Percentiles rank a stretch among this genome's conserved stretches.
Evolutionary conservation across 441 rosid species (phyloP).

Genomic region (Macaranga tanarius): DNA sequence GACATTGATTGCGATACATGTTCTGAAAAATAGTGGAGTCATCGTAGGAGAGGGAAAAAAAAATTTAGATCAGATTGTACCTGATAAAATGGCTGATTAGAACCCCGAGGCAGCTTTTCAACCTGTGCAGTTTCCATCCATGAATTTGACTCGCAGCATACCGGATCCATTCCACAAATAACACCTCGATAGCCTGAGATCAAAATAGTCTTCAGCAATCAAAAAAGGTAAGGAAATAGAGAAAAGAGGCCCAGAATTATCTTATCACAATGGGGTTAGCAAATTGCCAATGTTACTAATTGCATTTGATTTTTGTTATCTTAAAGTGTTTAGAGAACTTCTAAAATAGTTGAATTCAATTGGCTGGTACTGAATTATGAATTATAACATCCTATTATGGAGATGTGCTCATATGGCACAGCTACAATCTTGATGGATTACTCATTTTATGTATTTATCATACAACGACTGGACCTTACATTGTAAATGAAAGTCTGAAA

Average conservation of each 20-base stretch:
- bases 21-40: background rate
- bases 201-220: conserved; percentile 17
- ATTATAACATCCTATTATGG: conserved; percentile 2
- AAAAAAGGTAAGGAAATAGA: conserved; percentile 4
- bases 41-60: background rate
- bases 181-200: conserved; percentile 77
- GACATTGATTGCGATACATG: background rate
- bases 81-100: conserved; percentile 97
- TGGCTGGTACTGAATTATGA: background rate
- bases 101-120: conserved; percentile 68
- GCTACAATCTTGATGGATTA: background rate
- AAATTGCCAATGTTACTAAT: background rate
- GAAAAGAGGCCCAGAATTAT: background rate
- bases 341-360: background rate
- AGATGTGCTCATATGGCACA: background rate
- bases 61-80: conserved; percentile 31
- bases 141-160: conserved; percentile 80
- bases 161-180: conserved; percentile 95
- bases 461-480: background rate
- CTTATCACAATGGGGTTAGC: background rate
- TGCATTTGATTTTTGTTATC: conserved; percentile 4
- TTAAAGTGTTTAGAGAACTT: conserved; percentile 3
- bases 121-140: conserved; percentile 89
- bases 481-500: background rate
- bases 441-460: background rate